Conservation (phyloP, 257 asterid genomes). For the Gentiana dahurica region DNA sequence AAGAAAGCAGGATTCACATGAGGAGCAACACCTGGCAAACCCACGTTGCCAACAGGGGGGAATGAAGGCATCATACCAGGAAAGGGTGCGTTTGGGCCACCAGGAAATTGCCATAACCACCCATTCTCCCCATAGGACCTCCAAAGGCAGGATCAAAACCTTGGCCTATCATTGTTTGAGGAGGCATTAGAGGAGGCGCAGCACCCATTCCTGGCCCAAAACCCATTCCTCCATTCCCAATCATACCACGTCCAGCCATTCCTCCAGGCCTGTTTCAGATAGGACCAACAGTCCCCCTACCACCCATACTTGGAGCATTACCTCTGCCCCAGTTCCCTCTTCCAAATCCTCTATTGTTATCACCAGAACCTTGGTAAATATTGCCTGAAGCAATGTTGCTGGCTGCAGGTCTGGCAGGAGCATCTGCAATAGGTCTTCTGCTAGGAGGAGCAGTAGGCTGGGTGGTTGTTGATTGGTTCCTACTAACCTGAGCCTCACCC, state of each 20-base stretch:
- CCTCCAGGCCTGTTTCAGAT: conserved; percentile 52
- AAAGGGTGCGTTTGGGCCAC: conserved; percentile 61
- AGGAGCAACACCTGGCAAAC: conserved; percentile 93
- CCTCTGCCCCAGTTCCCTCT: conserved; percentile 79
- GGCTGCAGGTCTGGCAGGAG: conserved; percentile 38
- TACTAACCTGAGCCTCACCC: conserved; percentile 69
- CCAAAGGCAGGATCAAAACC: conserved; percentile 90
- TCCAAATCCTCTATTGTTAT: conserved; percentile 41
- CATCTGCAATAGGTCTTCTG: conserved; percentile 52
- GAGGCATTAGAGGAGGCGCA: conserved; percentile 69
- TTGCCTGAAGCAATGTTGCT: conserved; percentile 34
- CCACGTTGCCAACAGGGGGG: conserved; percentile 66
- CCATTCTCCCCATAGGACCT: conserved; percentile 90
- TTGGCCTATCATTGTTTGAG: conserved; percentile 89
- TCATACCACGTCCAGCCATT: conserved; percentile 54
- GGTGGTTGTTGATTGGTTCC: conserved; percentile 48
- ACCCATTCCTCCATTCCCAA: conserved; percentile 55
- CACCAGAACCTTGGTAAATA: conserved; percentile 23
- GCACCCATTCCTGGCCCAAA: conserved; percentile 73
- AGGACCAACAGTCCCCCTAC: conserved; percentile 30
- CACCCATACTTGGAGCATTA: conserved; percentile 27
- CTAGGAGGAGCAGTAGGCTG: conserved; percentile 39
- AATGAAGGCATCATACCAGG: conserved; percentile 69
- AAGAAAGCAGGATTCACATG: conserved; percentile 95
- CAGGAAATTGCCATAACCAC: conserved; percentile 76